Conservation (phyloP, 331 rosid genomes). For the Acacia pycnantha region DNA sequence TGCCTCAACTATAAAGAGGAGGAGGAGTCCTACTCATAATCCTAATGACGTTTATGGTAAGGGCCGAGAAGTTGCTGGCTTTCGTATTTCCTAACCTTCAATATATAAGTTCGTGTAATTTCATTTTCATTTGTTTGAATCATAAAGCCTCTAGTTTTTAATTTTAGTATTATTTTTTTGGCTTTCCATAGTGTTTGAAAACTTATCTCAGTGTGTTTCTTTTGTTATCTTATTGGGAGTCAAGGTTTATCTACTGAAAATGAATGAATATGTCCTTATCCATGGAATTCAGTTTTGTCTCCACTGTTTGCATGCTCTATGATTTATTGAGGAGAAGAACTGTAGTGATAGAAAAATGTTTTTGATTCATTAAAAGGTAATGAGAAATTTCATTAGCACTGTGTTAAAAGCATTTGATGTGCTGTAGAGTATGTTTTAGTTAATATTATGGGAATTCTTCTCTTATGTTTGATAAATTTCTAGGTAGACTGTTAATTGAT, state of each 20-base stretch:
- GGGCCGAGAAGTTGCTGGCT: slow-evolving; percentile 10
- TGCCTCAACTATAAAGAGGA: slow-evolving; percentile 43
- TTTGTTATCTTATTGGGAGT: background rate
- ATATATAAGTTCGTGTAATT: background rate
- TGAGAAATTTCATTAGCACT: background rate
- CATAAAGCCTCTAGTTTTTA: background rate
- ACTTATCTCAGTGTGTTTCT: background rate
- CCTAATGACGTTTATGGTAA: slow-evolving; percentile 52
- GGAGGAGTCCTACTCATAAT: slow-evolving; percentile 35
- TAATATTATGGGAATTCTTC: background rate
- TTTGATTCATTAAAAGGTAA: background rate
- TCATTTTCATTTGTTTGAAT: background rate
- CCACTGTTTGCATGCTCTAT: background rate
- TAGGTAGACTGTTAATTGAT: background rate
- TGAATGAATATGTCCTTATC: background rate
- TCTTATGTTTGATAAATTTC: background rate
- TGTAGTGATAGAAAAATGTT: background rate
- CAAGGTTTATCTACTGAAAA: background rate
- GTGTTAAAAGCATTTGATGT: background rate
- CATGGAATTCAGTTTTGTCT: background rate
- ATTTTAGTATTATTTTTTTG: background rate
- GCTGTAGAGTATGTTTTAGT: background rate
- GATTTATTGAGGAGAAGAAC: background rate
- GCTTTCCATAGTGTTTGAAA: slow-evolving; percentile 7
- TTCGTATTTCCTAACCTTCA: slow-evolving; percentile 22